Evolutionary conservation across 2,329 filamentous ascomycete genomes (phyloP).

Genomic region (Annulohypoxylon truncatum): DNA sequence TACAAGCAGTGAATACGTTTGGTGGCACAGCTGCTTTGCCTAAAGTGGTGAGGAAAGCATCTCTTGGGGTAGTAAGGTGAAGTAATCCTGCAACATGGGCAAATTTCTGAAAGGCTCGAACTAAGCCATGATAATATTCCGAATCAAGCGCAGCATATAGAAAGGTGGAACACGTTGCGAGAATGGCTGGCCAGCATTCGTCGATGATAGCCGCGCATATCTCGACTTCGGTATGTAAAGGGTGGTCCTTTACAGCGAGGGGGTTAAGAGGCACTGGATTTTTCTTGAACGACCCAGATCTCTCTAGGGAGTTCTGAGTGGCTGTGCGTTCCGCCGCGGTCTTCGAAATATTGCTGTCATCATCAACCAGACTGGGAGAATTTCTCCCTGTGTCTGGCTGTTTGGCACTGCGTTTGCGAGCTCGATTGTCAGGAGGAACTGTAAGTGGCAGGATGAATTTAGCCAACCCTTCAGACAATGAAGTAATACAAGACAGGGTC

Average conservation of each 20-base stretch:
- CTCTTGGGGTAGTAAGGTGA: conserved; percentile 84
- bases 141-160: conserved; percentile 91
- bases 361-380: conserved; percentile 56
- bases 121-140: conserved; percentile 91
- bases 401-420: conserved; percentile 62
- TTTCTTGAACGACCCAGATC: conserved; percentile 76
- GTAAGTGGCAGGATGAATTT: conserved; percentile 94
- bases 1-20: conserved; percentile 73
- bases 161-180: conserved; percentile 96
- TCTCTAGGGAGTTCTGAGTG: conserved; percentile 58
- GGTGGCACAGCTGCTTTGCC: conserved; percentile 93
- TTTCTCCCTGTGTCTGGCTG: conserved; percentile 56
- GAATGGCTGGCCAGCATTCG: conserved; percentile 92
- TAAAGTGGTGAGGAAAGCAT: conserved; percentile 93
- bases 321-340: conserved; percentile 47
- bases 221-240: conserved; percentile 76
- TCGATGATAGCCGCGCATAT: conserved; percentile 86
- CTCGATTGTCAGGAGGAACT: conserved; percentile 75
- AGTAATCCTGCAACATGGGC: conserved; percentile 93
- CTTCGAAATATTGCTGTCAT: conserved; percentile 49
- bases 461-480: conserved; percentile 89
- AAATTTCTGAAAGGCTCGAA: conserved; percentile 93
- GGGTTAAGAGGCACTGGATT: conserved; percentile 88
- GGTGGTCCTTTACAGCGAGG: conserved; percentile 77
- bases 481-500: conserved; percentile 87